Conservation (phyloP, 805 yeast species). For the Ogataea allantospora region DNA sequence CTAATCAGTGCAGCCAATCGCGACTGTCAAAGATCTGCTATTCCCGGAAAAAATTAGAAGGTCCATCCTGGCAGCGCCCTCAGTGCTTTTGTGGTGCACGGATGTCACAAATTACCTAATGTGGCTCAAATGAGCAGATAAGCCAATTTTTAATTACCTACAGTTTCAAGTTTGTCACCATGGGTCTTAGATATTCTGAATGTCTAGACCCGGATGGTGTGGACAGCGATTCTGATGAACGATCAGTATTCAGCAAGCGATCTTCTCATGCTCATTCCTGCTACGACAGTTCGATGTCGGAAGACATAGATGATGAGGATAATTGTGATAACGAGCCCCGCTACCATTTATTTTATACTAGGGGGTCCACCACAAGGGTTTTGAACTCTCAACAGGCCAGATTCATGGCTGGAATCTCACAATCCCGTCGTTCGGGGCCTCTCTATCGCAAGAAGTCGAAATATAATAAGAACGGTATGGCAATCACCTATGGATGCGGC, state of each 20-base stretch:
- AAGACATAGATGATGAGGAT: constrained; percentile 18
- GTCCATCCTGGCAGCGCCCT: neutral
- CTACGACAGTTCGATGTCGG: constrained; percentile 12
- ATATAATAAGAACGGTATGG: constrained; percentile 23
- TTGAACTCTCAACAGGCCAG: constrained; percentile 12
- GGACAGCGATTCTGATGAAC: constrained; percentile 13
- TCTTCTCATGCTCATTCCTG: constrained; percentile 14
- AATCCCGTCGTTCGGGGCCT: constrained; percentile 2
- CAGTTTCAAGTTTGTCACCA: constrained; percentile 17
- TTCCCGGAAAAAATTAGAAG: neutral
- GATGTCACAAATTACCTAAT: constrained; percentile 1
- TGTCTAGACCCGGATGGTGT: constrained; percentile 37
- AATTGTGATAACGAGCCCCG: constrained; percentile 12
- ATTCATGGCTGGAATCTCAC: constrained; percentile 1
- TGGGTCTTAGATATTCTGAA: constrained; percentile 49
- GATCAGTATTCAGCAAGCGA: constrained; percentile 10
- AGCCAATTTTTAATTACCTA: constrained; percentile 5
- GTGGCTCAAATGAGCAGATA: constrained; percentile 5
- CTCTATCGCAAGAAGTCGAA: constrained; percentile 14
- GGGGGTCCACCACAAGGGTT: constrained; percentile 8
- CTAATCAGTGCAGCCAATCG: constrained; percentile 5
- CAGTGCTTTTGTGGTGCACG: constrained; percentile 2
- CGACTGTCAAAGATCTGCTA: neutral
- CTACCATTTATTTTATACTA: constrained; percentile 13
- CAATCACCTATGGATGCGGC: constrained; percentile 28